These are phyloP conservation scores for Gossypium arboreum DNA, from an alignment of 345 rosid species.

Conservation along the genomic window DNA sequence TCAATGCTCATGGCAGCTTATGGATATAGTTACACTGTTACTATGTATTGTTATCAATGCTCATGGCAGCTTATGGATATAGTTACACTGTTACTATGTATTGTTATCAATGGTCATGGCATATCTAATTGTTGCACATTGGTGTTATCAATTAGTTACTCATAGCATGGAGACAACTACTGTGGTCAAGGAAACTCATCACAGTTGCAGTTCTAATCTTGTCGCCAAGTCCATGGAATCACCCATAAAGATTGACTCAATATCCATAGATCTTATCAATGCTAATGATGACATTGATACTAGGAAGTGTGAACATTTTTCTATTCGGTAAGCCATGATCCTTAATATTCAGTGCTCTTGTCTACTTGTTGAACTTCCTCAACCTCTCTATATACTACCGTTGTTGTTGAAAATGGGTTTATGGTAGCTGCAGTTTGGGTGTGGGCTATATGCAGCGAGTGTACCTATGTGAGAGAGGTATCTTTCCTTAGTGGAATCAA, in stretches of 20 bases:
- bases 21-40: conserved; percentile 5
- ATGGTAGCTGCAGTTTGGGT: not conserved
- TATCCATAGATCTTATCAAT: conserved; percentile 46
- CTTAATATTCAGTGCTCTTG: not conserved
- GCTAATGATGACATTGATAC: conserved; percentile 31
- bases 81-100: conserved; percentile 4
- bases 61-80: not conserved
- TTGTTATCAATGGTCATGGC: conserved; percentile 6
- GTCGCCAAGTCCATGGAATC: conserved; percentile 40
- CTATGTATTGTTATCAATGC: conserved; percentile 4
- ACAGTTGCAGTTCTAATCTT: conserved; percentile 24
- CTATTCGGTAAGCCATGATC: conserved; percentile 56
- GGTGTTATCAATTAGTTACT: conserved; percentile 16
- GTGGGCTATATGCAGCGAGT: not conserved
- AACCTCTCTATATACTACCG: not conserved
- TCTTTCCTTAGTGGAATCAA: not conserved
- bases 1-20: conserved; percentile 3
- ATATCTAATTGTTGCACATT: conserved; percentile 11
- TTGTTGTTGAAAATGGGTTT: not conserved
- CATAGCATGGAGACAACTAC: conserved; percentile 25
- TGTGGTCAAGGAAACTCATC: conserved; percentile 31
- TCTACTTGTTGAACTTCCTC: not conserved
- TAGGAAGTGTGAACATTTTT: conserved; percentile 55
- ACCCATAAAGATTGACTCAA: conserved; percentile 49
- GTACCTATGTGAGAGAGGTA: not conserved